Conservation (phyloP, 805 yeast species). For the Saturnispora sanitii region DNA sequence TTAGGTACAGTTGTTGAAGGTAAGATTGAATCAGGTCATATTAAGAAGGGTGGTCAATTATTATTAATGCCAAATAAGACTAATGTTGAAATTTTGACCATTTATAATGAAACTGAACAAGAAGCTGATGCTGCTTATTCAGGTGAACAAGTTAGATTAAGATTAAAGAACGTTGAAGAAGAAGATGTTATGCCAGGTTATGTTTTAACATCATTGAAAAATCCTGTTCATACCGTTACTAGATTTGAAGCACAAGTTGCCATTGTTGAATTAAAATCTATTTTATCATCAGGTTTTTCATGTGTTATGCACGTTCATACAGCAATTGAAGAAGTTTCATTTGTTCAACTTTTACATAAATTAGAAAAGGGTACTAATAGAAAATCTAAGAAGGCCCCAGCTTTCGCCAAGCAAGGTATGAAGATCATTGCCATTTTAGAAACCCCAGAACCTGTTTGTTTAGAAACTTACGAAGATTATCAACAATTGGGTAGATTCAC, state of each 20-base stretch:
- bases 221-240: constrained; percentile 87
- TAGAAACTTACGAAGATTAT: constrained; percentile 84
- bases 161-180: constrained; percentile 92
- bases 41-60: constrained; percentile 67
- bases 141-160: constrained; percentile 96
- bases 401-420: constrained; percentile 98
- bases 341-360: constrained; percentile 78
- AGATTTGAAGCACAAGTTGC: constrained; percentile 94
- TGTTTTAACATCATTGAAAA: constrained; percentile 75
- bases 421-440: constrained; percentile 90
- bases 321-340: constrained; percentile 89
- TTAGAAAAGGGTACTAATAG: constrained; percentile 95
- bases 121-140: constrained; percentile 85
- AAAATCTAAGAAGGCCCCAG: constrained; percentile 93
- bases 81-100: constrained; percentile 72
- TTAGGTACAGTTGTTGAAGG: constrained; percentile 98
- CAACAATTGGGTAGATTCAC: constrained; percentile 98
- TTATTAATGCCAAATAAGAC: constrained; percentile 89
- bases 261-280: constrained; percentile 90
- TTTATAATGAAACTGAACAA: constrained; percentile 90
- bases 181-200: constrained; percentile 90
- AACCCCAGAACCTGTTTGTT: constrained; percentile 79
- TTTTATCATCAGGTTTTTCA: constrained; percentile 88
- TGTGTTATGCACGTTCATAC: constrained; percentile 99
- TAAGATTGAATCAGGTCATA: constrained; percentile 91